These are phyloP conservation scores for Naegleria lovaniensis DNA, from an alignment of 208 protist species.

Conservation along the genomic window DNA sequence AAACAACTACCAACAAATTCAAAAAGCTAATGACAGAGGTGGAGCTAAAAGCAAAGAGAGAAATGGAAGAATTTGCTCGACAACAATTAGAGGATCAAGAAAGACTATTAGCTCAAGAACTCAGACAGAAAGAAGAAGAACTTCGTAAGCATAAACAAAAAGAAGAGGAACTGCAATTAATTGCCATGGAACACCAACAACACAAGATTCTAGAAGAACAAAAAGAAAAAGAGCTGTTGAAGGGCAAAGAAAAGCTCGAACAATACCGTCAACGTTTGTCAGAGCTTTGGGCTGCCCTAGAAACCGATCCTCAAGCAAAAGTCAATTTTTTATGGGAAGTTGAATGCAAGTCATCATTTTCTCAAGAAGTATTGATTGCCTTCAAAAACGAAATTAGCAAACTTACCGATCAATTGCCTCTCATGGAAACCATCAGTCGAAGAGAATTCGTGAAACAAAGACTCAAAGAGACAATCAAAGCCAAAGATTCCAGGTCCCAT, in stretches of 20 bases:
- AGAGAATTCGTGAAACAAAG: conserved; percentile 58
- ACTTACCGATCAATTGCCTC: conserved; percentile 57
- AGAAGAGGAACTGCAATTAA: background rate
- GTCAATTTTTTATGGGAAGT: conserved; percentile 30
- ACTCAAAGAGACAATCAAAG: conserved; percentile 39
- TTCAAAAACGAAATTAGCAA: conserved; percentile 48
- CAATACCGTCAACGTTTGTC: conserved; percentile 1
- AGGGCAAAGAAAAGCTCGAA: background rate
- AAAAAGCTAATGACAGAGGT: conserved; percentile 45
- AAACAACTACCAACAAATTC: conserved; percentile 32
- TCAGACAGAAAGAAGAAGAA: conserved; percentile 38
- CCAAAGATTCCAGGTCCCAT: background rate
- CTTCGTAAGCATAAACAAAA: conserved; percentile 5
- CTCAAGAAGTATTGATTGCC: conserved; percentile 31
- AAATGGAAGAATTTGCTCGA: conserved; percentile 49
- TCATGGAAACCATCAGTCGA: conserved; percentile 61
- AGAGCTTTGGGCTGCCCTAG: conserved; percentile 33
- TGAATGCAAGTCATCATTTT: background rate
- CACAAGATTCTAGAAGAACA: conserved; percentile 16
- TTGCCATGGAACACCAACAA: conserved; percentile 1
- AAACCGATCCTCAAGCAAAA: conserved; percentile 27
- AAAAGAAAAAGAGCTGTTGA: background rate
- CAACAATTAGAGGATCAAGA: conserved; percentile 54
- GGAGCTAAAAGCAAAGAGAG: conserved; percentile 35
- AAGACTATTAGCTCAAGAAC: conserved; percentile 42